phyloP scores from a whole-genome alignment of 139 green algal genomes.

The Closterium sp. region DNA sequence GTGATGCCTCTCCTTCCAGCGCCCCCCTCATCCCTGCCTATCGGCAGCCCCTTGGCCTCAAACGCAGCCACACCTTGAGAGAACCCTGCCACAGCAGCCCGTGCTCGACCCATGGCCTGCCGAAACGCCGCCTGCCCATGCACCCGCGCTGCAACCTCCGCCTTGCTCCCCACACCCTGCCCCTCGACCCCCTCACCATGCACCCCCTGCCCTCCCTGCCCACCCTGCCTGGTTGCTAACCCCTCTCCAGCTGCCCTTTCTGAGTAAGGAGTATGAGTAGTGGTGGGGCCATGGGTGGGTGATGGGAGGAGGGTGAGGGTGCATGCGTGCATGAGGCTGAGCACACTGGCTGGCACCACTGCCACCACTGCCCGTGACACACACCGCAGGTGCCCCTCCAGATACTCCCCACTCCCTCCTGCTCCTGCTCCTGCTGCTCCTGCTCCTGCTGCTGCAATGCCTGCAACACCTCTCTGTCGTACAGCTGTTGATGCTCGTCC shows the following conservation, averaged over 20 bases:
- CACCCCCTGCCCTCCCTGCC: not conserved
- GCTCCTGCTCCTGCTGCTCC: not conserved
- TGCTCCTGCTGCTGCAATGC: not conserved
- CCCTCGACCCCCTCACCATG: not conserved
- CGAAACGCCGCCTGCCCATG: not conserved
- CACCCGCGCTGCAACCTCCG: not conserved
- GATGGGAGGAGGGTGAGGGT: not conserved
- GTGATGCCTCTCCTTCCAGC: not conserved
- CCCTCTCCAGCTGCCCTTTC: not conserved
- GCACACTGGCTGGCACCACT: not conserved
- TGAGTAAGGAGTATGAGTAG: too few species aligned
- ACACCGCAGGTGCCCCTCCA: not conserved
- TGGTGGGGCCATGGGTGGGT: not conserved
- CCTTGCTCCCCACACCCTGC: not conserved
- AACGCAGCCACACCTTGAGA: not conserved
- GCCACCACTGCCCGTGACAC: not conserved
- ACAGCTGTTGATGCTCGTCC: not conserved
- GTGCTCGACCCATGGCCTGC: not conserved
- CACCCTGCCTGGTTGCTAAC: not conserved
- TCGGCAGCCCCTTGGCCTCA: not conserved
- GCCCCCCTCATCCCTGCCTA: not conserved
- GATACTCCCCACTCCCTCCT: not conserved
- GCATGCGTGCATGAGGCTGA: not conserved
- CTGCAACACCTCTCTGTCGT: not conserved
- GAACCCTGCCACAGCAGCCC: not conserved